Percentiles rank a stretch among this genome's conserved stretches.
Evolutionary conservation across 345 rosid species (phyloP).

Genomic region (Hibiscus mutabilis): DNA sequence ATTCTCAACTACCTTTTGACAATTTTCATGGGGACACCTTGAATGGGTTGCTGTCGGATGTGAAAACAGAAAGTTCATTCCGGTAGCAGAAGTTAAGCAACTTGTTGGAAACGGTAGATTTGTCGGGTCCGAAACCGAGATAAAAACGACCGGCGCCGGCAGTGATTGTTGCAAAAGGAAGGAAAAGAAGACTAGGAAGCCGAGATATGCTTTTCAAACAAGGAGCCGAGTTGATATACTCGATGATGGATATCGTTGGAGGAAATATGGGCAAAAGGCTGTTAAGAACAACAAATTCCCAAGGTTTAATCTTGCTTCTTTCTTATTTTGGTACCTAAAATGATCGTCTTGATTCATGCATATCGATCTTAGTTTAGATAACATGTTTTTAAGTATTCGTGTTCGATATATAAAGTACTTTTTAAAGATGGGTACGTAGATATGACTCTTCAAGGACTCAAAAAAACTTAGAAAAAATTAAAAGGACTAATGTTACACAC

Average conservation of each 20-base stretch:
- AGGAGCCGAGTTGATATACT: slow-evolving; percentile 59
- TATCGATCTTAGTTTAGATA: too few species aligned
- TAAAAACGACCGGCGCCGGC: background rate
- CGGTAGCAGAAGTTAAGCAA: background rate
- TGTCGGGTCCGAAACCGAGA: background rate
- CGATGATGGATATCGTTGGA: slow-evolving; percentile 72
- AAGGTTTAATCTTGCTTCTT: slow-evolving; percentile 17
- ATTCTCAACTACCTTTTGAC: slow-evolving; percentile 3
- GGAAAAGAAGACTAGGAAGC: slow-evolving; percentile 40
- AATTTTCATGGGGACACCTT: slow-evolving; percentile 14
- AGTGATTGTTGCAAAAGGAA: slow-evolving; percentile 20
- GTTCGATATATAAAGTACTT: too few species aligned
- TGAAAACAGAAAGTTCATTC: slow-evolving; percentile 15
- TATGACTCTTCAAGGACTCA: too few species aligned
- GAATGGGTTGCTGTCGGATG: slow-evolving; percentile 21
- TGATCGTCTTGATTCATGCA: too few species aligned
- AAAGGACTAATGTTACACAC: too few species aligned
- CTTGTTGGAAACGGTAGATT: background rate
- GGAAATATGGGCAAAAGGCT: slow-evolving; percentile 69
- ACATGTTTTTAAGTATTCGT: too few species aligned
- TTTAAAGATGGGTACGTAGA: too few species aligned
- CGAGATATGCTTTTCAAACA: slow-evolving; percentile 57
- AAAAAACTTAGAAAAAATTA: too few species aligned
- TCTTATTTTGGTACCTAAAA: too few species aligned
- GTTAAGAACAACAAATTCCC: slow-evolving; percentile 59